Percentiles rank a stretch among this genome's conserved stretches.
Conservation (phyloP, 257 asterid genomes). For the Buddleja alternifolia region DNA sequence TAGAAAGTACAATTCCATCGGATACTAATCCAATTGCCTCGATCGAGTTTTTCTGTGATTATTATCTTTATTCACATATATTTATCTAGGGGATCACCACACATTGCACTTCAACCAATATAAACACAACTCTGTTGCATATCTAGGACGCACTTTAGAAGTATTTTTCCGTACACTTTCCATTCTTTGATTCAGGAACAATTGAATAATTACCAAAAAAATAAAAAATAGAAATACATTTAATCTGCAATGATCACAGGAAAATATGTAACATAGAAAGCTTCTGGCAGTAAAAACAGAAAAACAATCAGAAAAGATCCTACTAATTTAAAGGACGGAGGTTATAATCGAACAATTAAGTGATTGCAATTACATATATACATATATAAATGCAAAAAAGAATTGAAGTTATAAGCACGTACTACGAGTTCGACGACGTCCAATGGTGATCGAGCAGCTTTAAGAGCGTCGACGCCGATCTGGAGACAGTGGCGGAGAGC, state of each 20-base stretch:
- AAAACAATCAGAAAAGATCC: neutral
- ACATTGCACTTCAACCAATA: neutral
- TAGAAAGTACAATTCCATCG: neutral
- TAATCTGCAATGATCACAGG: neutral
- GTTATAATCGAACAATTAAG: neutral
- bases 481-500: conserved; percentile 74
- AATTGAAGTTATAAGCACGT: neutral
- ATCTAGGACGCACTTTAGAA: neutral
- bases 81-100: neutral
- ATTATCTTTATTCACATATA: conserved; percentile 1
- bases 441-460: conserved; percentile 70
- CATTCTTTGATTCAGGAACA: conserved; percentile 1
- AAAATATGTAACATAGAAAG: neutral
- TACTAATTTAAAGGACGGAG: neutral
- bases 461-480: conserved; percentile 77
- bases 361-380: neutral
- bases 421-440: conserved; percentile 95
- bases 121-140: neutral
- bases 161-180: neutral
- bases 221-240: neutral
- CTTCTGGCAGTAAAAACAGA: neutral
- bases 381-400: too few relatives aligned
- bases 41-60: neutral
- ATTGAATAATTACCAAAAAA: neutral
- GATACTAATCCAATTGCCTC: neutral